Evolutionary conservation across 345 rosid species (phyloP), one percentile per base, ranked within the genome.

Genomic region (Acer negundo): DNA sequence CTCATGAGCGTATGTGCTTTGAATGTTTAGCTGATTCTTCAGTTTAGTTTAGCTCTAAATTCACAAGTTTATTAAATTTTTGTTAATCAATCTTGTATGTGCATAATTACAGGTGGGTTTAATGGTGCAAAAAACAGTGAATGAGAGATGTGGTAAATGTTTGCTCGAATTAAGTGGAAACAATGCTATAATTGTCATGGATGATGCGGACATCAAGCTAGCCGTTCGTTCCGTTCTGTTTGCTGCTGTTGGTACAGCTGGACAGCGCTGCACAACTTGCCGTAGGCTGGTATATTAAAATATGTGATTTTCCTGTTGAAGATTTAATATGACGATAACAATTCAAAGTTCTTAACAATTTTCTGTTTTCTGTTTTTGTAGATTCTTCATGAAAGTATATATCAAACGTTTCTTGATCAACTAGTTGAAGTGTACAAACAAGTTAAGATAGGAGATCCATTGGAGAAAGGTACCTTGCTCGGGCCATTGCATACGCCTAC

Each of bases 161-260:
- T 82, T 97, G 83, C 99, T 97, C 63, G 97, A 97, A 75, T 75
- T 94, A 81, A 94, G 97, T 81, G 97, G 99, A 77, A 97, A 97
- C 91, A 96, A 93, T 76, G 98, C 98, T 55, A 94, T 96, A 78
- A 82, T 92, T 69, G 90, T 96, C 62, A 92, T 96, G 99, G 97
- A 90, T 80, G 98, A 94, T 73, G 97, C 99, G 8, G 95, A 94
- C 81, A 75, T 91, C 71, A 87, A 83, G 80, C 84, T 96, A 80
- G 99, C 99, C 68, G 92, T 86, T 70, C 93, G 97, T 24, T 91
- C 99, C 51, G 89, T 94, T 78, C 80, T 94, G 61, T 94, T 94
- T 83, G 99, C 98, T 68, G 95, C 99, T 53, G 99, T 94, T 68
- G 99, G 99, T 77, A 97, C 98, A 12, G 98, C 98, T 85, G 98